Percentiles rank a stretch among this genome's conserved stretches.
These are phyloP conservation scores for Mycena epipterygia DNA, from an alignment of 768 basidiomycete species.

Conservation along the genomic window DNA sequence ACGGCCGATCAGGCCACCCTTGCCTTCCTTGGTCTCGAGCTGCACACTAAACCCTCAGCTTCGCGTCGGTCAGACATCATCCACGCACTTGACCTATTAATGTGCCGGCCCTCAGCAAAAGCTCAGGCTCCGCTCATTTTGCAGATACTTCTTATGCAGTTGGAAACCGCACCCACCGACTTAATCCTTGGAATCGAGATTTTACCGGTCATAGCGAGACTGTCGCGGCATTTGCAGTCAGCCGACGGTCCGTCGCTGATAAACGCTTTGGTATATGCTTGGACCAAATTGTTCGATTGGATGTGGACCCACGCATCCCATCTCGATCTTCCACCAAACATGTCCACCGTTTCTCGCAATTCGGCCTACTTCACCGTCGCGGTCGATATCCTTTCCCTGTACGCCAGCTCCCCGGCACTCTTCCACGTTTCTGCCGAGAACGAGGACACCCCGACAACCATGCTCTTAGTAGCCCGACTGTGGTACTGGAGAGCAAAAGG, in stretches of 20 bases:
- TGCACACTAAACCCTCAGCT: not conserved
- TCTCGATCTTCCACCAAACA: not conserved
- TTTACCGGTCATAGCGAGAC: not conserved
- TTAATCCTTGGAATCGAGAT: not conserved
- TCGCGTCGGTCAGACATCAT: not conserved
- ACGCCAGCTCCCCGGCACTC: slow-evolving; percentile 1
- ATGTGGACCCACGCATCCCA: not conserved
- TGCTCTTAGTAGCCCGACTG: not conserved
- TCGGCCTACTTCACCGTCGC: slow-evolving; percentile 2
- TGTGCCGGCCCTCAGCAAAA: slow-evolving; percentile 2
- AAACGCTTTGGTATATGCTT: not conserved
- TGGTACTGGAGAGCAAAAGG: slow-evolving; percentile 10
- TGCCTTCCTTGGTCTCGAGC: not conserved
- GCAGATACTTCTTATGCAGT: slow-evolving; percentile 10
- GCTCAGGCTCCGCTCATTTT: slow-evolving; percentile 7
- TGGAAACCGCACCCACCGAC: not conserved
- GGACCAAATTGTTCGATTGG: slow-evolving; percentile 12
- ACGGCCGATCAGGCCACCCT: too few species aligned
- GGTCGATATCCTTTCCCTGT: slow-evolving; percentile 6
- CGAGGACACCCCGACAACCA: not conserved
- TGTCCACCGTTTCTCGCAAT: not conserved
- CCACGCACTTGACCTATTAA: slow-evolving; percentile 1
- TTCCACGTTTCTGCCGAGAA: slow-evolving; percentile 6
- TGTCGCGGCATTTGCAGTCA: slow-evolving; percentile 4
- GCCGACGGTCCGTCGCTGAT: slow-evolving; percentile 11